phyloP scores from a whole-genome alignment of 1,284 basidiomycete genomes.

The Tremellales sp. region DNA sequence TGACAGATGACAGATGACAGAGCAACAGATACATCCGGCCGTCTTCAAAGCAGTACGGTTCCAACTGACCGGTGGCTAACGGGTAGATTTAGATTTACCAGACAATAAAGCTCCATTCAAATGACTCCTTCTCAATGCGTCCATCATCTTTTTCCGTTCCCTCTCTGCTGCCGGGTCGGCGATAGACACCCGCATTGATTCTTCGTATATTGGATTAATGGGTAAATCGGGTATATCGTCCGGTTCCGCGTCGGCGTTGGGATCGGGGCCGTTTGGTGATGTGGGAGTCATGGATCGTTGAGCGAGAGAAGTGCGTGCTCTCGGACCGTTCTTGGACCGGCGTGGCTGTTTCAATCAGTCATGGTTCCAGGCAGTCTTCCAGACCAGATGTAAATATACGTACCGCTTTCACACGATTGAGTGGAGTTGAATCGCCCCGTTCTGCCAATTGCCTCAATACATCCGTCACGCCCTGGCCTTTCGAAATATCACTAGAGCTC shows the following conservation, averaged over 20 bases:
- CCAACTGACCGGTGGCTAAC: too few relatives aligned
- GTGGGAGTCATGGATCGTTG: not conserved
- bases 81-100: too few relatives aligned
- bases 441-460: constrained; percentile 24
- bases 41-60: too few relatives aligned
- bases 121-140: constrained; percentile 18
- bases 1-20: too few relatives aligned
- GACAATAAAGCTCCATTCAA: not conserved
- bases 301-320: not conserved
- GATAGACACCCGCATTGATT: constrained; percentile 34
- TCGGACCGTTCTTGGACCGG: not conserved
- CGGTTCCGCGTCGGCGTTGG: not conserved
- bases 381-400: not conserved
- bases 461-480: constrained; percentile 19
- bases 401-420: not conserved
- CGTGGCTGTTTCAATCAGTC: not conserved
- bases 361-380: not conserved
- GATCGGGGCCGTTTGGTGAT: not conserved
- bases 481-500: not conserved
- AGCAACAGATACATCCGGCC: too few relatives aligned
- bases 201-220: constrained; percentile 17
- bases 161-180: constrained; percentile 30
- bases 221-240: not conserved
- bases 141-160: constrained; percentile 31
- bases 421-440: constrained; percentile 7